Evolutionary conservation across 169 alveolate species (phyloP).

Genomic region (Perkinsus marinus): DNA sequence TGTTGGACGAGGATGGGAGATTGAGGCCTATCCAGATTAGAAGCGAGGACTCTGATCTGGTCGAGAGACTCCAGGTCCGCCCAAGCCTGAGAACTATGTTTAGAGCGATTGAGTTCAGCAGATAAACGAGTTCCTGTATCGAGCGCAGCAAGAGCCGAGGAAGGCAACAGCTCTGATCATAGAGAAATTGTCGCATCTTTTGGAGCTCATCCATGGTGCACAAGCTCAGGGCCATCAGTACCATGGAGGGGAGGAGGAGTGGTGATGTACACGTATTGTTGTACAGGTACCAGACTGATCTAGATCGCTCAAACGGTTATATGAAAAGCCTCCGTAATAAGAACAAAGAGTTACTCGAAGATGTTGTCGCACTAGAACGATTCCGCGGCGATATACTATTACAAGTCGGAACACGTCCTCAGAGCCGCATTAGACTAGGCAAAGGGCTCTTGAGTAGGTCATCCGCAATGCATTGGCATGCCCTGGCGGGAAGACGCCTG

Average conservation of each 20-base stretch:
- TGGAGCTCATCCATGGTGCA: not conserved
- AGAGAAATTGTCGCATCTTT: not conserved
- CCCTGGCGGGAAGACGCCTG: not conserved
- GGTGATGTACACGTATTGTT: not conserved
- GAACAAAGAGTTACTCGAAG: not conserved
- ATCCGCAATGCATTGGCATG: not conserved
- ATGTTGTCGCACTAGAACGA: not conserved
- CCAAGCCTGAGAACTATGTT: not conserved
- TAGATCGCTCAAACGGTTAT: not conserved
- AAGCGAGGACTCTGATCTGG: not conserved
- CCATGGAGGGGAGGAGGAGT: not conserved
- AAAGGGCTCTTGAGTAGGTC: not conserved
- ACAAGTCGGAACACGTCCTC: not conserved
- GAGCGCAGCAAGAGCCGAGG: not conserved
- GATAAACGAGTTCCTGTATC: not conserved
- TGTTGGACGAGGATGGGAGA: not conserved
- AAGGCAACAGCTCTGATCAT: not conserved
- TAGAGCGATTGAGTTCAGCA: not conserved
- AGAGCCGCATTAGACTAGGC: too few species aligned
- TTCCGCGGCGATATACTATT: not conserved
- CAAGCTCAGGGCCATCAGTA: not conserved
- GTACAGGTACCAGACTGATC: not conserved
- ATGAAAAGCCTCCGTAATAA: not conserved
- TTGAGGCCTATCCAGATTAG: not conserved
- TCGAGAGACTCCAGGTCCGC: not conserved